Evolutionary conservation across 1,284 basidiomycete genomes (phyloP).

Genomic region (Cryptococcus sp.): DNA sequence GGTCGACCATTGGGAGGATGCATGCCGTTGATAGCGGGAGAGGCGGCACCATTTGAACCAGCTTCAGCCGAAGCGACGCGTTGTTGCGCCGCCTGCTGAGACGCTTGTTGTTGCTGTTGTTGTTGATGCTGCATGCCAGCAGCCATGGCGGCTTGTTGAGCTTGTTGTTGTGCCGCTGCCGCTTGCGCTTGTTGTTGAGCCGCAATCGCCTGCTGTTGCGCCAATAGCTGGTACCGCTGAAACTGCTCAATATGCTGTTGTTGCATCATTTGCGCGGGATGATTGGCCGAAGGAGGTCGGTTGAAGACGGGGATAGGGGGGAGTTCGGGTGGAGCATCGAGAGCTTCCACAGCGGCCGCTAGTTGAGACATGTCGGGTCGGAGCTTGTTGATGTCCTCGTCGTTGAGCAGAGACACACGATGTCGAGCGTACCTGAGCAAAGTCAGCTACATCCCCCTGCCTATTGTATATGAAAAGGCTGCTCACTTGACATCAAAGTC

Average conservation of each 20-base stretch:
- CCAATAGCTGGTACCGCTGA: constrained; percentile 35
- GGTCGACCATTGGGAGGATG: constrained; percentile 10
- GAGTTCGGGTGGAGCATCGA: constrained; percentile 34
- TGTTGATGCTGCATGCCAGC: neutral
- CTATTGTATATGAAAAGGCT: too few species aligned
- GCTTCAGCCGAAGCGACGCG: neutral
- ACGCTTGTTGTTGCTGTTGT: constrained; percentile 2
- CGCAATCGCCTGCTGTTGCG: constrained; percentile 33
- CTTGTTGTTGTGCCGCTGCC: constrained; percentile 13
- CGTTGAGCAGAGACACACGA: constrained; percentile 35
- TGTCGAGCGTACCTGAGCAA: constrained; percentile 30
- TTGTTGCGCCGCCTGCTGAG: neutral
- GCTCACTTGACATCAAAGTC: constrained; percentile 43
- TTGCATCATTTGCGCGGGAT: constrained; percentile 29
- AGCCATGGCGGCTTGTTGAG: neutral
- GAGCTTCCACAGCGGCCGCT: constrained; percentile 21
- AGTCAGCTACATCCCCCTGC: neutral
- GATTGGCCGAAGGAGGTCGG: constrained; percentile 25
- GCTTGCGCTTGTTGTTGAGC: constrained; percentile 25
- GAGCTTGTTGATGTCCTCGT: constrained; percentile 38
- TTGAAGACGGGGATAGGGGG: constrained; percentile 42
- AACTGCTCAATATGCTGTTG: constrained; percentile 39
- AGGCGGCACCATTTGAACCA: neutral
- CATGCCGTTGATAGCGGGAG: constrained; percentile 2
- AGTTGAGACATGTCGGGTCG: constrained; percentile 32